Conservation (phyloP, 2,329 filamentous ascomycete species). For the Aphanocladium album region DNA sequence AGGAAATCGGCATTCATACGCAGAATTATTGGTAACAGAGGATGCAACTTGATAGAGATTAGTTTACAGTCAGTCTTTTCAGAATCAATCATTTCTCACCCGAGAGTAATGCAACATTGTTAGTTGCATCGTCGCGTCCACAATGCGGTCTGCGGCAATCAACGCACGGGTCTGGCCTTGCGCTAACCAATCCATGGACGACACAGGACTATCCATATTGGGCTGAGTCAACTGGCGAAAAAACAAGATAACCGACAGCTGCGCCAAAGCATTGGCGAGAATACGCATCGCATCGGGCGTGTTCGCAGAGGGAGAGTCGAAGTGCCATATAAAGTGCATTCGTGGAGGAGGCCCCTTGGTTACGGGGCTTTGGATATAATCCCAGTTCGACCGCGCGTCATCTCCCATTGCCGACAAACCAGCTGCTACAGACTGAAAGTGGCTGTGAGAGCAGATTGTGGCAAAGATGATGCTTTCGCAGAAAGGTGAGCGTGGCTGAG, state of each 20-base stretch:
- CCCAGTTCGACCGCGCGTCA: neutral
- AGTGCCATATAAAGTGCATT: neutral
- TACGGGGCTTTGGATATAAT: neutral
- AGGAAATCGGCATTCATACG: slow-evolving; percentile 9
- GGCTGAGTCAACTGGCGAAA: neutral
- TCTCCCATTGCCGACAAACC: neutral
- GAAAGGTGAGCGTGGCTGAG: slow-evolving; percentile 25
- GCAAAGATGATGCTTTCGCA: slow-evolving; percentile 29
- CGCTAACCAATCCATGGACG: neutral
- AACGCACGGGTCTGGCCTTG: neutral
- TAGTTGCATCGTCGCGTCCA: neutral
- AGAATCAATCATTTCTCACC: neutral
- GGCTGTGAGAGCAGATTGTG: slow-evolving; percentile 17
- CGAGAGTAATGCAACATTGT: neutral
- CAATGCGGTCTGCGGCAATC: neutral
- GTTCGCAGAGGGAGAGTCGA: neutral
- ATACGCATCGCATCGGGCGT: neutral
- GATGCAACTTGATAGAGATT: slow-evolving; percentile 1
- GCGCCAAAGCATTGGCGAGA: neutral
- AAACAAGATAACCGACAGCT: neutral
- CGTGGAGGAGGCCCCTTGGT: neutral
- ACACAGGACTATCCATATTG: neutral
- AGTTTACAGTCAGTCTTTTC: neutral
- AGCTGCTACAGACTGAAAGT: neutral
- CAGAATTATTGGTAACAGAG: slow-evolving; percentile 8